Percentiles rank a stretch among this genome's conserved stretches.
Conservation (phyloP, 176 grass and related monocot species). For the Areca catechu region DNA sequence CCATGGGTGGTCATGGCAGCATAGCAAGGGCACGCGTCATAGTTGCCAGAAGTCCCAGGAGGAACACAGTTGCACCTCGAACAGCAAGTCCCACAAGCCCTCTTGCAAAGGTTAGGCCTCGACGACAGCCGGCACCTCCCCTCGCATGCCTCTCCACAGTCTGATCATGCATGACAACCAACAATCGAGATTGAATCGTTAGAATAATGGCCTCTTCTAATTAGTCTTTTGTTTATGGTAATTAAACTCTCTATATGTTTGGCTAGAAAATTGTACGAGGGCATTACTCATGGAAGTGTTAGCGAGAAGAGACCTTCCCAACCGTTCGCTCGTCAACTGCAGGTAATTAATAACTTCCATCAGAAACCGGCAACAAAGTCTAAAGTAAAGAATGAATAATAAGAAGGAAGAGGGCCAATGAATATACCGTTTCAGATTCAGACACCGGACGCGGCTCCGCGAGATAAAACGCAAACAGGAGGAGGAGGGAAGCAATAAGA, state of each 20-base stretch:
- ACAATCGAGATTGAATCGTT: background rate
- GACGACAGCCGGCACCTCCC: slow-evolving; percentile 25
- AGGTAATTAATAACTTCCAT: too few species aligned
- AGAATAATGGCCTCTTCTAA: too few species aligned
- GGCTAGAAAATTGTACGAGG: too few species aligned
- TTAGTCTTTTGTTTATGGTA: background rate
- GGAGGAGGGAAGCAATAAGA: slow-evolving; percentile 6
- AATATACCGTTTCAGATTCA: slow-evolving; percentile 11
- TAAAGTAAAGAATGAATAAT: too few species aligned
- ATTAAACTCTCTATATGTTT: too few species aligned
- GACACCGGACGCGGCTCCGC: slow-evolving; percentile 12
- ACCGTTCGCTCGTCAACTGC: too few species aligned
- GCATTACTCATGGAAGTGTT: too few species aligned
- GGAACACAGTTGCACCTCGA: slow-evolving; percentile 42
- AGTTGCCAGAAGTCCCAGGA: slow-evolving; percentile 30
- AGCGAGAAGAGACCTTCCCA: too few species aligned
- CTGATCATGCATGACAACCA: background rate
- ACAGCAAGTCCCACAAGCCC: slow-evolving; percentile 37
- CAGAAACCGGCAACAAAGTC: too few species aligned
- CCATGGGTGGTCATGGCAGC: slow-evolving; percentile 26
- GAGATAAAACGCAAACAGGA: slow-evolving; percentile 11
- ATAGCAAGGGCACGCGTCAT: slow-evolving; percentile 28
- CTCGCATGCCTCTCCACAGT: slow-evolving; percentile 22
- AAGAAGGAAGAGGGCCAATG: background rate
- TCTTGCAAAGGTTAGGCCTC: slow-evolving; percentile 36